phyloP scores from a whole-genome alignment of 352 stramenopile genomes.

The Pythium brachiatum region DNA sequence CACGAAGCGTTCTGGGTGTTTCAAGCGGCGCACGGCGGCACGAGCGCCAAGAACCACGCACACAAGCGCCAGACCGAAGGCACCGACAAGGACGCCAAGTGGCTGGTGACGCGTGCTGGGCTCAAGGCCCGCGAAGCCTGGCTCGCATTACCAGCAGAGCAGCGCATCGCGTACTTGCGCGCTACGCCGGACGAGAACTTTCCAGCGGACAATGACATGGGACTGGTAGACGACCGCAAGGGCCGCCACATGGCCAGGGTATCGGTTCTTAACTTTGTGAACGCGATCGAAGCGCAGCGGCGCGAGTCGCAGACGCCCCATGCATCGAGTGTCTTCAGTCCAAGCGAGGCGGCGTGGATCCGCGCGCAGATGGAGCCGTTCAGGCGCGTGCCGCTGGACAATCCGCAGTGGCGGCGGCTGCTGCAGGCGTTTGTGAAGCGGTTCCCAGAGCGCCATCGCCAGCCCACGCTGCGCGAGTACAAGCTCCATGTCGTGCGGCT shows the following conservation, averaged over 20 bases:
- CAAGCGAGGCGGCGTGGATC: neutral
- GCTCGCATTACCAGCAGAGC: neutral
- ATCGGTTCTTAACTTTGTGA: neutral
- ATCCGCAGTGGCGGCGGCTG: neutral
- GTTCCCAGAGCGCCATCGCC: neutral
- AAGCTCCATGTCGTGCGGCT: neutral
- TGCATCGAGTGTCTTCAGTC: neutral
- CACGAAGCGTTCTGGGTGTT: conserved; percentile 1
- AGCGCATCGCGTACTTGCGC: neutral
- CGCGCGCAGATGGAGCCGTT: neutral
- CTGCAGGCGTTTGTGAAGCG: neutral
- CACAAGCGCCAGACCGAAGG: neutral
- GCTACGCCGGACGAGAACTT: neutral
- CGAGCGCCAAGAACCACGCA: neutral
- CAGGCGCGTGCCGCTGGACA: neutral
- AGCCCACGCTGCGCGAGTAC: neutral
- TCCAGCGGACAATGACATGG: neutral
- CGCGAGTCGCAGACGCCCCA: neutral
- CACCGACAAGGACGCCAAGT: neutral
- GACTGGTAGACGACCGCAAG: neutral
- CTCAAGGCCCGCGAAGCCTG: neutral
- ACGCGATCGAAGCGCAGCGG: neutral
- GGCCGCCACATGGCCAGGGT: neutral
- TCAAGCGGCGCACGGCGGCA: neutral
- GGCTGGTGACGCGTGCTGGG: neutral